Conservation (phyloP, 352 stramenopile genomes). For the Globisporangium acanthophoron region DNA sequence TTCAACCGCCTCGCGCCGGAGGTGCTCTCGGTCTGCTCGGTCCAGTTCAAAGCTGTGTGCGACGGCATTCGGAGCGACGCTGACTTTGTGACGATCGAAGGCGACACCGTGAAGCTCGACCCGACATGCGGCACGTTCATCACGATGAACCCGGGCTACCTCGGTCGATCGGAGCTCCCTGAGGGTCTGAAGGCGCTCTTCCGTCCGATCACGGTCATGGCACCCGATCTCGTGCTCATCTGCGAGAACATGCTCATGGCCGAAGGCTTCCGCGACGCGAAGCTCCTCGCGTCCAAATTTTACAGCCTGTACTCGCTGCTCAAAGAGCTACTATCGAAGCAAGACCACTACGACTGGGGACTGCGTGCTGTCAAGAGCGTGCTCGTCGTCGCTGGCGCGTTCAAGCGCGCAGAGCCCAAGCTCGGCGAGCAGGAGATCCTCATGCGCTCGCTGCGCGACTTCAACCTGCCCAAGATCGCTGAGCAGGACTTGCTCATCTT, state of each 20-base stretch:
- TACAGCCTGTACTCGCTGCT: constrained; percentile 93
- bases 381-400: constrained; percentile 89
- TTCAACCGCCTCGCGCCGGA: constrained; percentile 93
- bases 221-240: constrained; percentile 94
- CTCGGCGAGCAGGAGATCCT: constrained; percentile 90
- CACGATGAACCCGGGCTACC: constrained; percentile 96
- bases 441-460: constrained; percentile 93
- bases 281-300: constrained; percentile 92
- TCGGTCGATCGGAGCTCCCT: constrained; percentile 91
- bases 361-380: constrained; percentile 94
- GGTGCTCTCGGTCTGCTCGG: constrained; percentile 89
- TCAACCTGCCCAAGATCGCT: constrained; percentile 96
- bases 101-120: constrained; percentile 86
- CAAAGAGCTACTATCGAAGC: constrained; percentile 90
- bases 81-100: constrained; percentile 88
- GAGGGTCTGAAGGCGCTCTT: constrained; percentile 95
- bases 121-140: constrained; percentile 92
- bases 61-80: constrained; percentile 89
- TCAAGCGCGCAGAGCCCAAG: constrained; percentile 92
- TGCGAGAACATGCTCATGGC: constrained; percentile 98
- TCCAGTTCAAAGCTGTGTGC: constrained; percentile 94
- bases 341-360: constrained; percentile 96
- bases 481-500: constrained; percentile 92
- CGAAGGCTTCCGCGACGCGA: constrained; percentile 92
- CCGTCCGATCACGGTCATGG: constrained; percentile 94